Evolutionary conservation across 164 flowering plant genomes (phyloP).

Genomic region (Tetrastigma voinierianum): DNA sequence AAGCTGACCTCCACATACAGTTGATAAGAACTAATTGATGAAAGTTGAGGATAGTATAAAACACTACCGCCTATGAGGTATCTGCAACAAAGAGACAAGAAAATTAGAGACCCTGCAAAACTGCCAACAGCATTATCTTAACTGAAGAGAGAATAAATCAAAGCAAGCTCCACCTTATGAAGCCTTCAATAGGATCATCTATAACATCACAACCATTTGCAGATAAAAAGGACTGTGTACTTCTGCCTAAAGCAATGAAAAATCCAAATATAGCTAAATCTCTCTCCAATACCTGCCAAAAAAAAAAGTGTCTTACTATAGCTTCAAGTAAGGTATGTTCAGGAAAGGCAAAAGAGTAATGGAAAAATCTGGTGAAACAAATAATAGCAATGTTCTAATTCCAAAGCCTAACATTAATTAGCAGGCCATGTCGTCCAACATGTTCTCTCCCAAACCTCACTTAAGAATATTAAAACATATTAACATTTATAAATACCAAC

Average conservation of each 20-base stretch:
- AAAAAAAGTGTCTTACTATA: conserved; percentile 7
- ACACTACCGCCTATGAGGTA: conserved; percentile 93
- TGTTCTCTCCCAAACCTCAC: background rate
- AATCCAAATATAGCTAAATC: conserved; percentile 96
- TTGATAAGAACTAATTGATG: conserved; percentile 95
- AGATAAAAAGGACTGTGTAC: conserved; percentile 65
- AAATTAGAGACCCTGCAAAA: conserved; percentile 9
- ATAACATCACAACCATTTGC: conserved; percentile 66
- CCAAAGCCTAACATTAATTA: background rate
- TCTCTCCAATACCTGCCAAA: conserved; percentile 83
- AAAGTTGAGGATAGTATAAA: conserved; percentile 91
- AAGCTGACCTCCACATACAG: conserved; percentile 95
- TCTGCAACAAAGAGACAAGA: conserved; percentile 33
- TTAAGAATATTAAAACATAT: background rate
- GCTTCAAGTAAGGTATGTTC: conserved; percentile 5
- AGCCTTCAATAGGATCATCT: conserved; percentile 69
- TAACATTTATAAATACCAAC: background rate
- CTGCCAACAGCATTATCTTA: background rate
- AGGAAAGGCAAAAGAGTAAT: background rate
- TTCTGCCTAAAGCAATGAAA: conserved; percentile 92
- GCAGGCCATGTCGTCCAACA: background rate
- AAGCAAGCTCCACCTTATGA: conserved; percentile 53
- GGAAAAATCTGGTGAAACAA: background rate
- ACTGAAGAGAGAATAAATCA: background rate
- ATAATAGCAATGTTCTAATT: background rate